Evolutionary conservation across 1,139 yeast species (phyloP), one percentile per base, ranked within the genome.

Genomic region (Magnusiomyces sp.): DNA sequence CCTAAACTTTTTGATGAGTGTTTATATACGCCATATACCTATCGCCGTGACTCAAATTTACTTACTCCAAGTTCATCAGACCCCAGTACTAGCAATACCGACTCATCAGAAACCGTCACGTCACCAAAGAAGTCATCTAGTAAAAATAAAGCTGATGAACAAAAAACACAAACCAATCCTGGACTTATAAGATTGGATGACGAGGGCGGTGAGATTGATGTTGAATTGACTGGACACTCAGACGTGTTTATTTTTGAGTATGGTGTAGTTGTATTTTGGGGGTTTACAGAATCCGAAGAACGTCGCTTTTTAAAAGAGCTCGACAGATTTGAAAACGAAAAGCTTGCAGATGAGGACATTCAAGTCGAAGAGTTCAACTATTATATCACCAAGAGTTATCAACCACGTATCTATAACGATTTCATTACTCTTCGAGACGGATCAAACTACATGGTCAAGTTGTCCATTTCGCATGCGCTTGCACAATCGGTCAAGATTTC

Each of bases 201-300:
- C 61, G 95, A 88, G 65, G 97, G 97, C 52, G 96, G 97, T 32
- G 95, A 89, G 59, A 86, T 90, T 52, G 90, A 89, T 59, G 80
- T 89, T 49, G 83, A 83, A 36, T 80, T 81, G 63, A 80, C 79
- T 58, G 75, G 78, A 47, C 74, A 79, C 40, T 83, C 83, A 27
- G 97, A 89, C 63, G 72, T 88, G 7, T 92, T 89, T 62, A 73
- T 90, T 17, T 92, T 92, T 70, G 97, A 89, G 60, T 90, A 90
- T 65, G 98, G 98, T 29, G 97, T 90, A 14, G 81, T 88, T 19
- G 95, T 92, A 1, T 71, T 90, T 73, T 92, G 98, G 98, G 97
- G 98, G 1, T 92, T 86, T 62, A 79, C 90, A 1, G 75, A 79
- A 51, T 76, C 80, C 50, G 97, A 92, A 65, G 97, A 92, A 63